These are phyloP conservation scores for Kalaharituber pfeilii DNA, from an alignment of 2,329 filamentous ascomycete species.

Conservation along the genomic window DNA sequence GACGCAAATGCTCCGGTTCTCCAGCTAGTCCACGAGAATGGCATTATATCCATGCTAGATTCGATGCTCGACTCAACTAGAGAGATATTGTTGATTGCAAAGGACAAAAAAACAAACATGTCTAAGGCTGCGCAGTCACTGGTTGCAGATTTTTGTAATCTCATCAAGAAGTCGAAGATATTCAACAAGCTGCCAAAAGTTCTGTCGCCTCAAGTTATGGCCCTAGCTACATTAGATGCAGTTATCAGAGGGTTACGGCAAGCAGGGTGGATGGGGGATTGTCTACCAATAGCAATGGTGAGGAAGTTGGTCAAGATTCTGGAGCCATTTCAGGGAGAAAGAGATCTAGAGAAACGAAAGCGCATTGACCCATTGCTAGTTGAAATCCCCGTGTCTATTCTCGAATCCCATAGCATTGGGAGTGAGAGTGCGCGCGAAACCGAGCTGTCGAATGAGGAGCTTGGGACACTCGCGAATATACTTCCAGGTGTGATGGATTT, in stretches of 20 bases:
- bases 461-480: conserved; percentile 12
- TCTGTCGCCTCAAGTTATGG: conserved; percentile 30
- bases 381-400: conserved; percentile 26
- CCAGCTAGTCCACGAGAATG: conserved; percentile 38
- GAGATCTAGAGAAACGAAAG: conserved; percentile 2
- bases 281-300: conserved; percentile 24
- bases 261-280: conserved; percentile 27
- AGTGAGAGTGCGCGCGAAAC: conserved; percentile 4
- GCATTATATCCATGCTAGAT: conserved; percentile 38
- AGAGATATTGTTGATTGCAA: conserved; percentile 44
- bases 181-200: conserved; percentile 27
- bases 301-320: conserved; percentile 21
- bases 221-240: conserved; percentile 30
- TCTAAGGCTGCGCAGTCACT: conserved; percentile 45
- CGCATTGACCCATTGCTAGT: conserved; percentile 15
- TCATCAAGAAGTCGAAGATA: conserved; percentile 25
- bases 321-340: conserved; percentile 23
- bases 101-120: conserved; percentile 50
- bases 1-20: conserved; percentile 44
- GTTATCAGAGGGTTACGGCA: conserved; percentile 28
- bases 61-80: conserved; percentile 36
- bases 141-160: conserved; percentile 33
- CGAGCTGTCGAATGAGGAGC: conserved; percentile 9
- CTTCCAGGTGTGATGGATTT: conserved; percentile 8
- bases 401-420: conserved; percentile 26